Evolutionary conservation across 306 rosid genomes (phyloP).

Genomic region (Rosa chinensis): DNA sequence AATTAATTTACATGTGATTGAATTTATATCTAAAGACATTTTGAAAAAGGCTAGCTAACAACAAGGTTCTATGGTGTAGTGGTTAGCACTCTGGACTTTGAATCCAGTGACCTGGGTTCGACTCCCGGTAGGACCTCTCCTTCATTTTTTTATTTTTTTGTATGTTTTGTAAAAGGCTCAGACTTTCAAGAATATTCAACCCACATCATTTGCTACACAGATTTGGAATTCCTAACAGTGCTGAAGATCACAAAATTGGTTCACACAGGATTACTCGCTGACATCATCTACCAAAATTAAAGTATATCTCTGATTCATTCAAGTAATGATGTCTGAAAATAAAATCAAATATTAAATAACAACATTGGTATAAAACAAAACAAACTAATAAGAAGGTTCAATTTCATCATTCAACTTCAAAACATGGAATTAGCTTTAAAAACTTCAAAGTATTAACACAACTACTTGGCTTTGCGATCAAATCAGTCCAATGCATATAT

Average conservation of each 20-base stretch:
- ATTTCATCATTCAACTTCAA: neutral
- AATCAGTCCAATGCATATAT: neutral
- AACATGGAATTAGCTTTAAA: neutral
- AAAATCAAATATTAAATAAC: neutral
- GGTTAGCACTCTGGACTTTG: constrained; percentile 13
- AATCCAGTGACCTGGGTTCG: constrained; percentile 3
- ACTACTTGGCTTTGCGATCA: neutral
- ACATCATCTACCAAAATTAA: neutral
- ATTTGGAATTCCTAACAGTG: neutral
- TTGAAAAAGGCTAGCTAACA: neutral
- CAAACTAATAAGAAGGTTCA: neutral
- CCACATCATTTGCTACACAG: neutral
- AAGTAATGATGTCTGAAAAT: neutral
- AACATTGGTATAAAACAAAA: neutral
- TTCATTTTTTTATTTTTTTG: neutral
- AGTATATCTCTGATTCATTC: neutral
- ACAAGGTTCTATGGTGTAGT: constrained; percentile 11
- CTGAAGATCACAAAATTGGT: neutral
- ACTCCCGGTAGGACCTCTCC: neutral
- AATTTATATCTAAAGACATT: neutral
- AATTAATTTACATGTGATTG: neutral
- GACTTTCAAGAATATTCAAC: neutral
- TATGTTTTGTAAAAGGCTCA: neutral
- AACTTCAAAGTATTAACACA: neutral
- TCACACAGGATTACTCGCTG: neutral